Percentiles rank a stretch among this genome's conserved stretches.
These are phyloP conservation scores for Pseudodiploospora longispora DNA, from an alignment of 2,329 filamentous ascomycete genomes.

Conservation along the genomic window DNA sequence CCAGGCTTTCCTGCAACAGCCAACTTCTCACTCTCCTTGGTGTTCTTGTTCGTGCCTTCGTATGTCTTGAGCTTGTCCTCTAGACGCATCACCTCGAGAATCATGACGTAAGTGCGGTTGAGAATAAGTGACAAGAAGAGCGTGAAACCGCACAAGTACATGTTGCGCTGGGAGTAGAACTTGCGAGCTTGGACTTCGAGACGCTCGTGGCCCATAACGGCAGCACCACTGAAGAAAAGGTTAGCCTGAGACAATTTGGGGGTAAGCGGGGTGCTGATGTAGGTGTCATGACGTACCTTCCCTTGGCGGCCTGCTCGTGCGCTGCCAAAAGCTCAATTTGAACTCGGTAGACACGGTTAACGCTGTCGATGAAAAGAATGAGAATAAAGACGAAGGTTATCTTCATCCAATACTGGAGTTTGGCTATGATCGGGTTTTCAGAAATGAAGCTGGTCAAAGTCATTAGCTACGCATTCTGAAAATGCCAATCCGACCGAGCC, in stretches of 20 bases:
- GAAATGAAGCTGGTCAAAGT: slow-evolving; percentile 71
- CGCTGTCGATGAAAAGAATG: slow-evolving; percentile 95
- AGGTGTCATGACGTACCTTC: slow-evolving; percentile 36
- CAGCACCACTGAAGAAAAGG: slow-evolving; percentile 34
- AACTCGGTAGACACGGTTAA: slow-evolving; percentile 91
- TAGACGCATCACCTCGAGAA: slow-evolving; percentile 80
- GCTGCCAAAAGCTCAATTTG: slow-evolving; percentile 77
- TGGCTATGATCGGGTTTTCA: slow-evolving; percentile 74
- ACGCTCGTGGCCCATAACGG: slow-evolving; percentile 82
- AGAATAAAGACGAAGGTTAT: slow-evolving; percentile 99
- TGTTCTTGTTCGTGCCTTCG: slow-evolving; percentile 49
- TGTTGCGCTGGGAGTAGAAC: slow-evolving; percentile 99
- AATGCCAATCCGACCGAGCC: neutral
- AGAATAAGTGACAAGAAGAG: slow-evolving; percentile 97
- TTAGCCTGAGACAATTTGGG: slow-evolving; percentile 13
- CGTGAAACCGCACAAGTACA: slow-evolving; percentile 99
- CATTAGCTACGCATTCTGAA: slow-evolving; percentile 2
- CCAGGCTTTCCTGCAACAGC: slow-evolving; percentile 64
- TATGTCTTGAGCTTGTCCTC: slow-evolving; percentile 85
- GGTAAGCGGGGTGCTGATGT: neutral
- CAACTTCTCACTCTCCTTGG: slow-evolving; percentile 65
- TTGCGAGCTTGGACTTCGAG: slow-evolving; percentile 99
- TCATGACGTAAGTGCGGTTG: slow-evolving; percentile 98
- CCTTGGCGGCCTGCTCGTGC: slow-evolving; percentile 44
- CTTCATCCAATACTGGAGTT: slow-evolving; percentile 95